Conservation (phyloP, 441 rosid species). For the Eruca vesicaria region DNA sequence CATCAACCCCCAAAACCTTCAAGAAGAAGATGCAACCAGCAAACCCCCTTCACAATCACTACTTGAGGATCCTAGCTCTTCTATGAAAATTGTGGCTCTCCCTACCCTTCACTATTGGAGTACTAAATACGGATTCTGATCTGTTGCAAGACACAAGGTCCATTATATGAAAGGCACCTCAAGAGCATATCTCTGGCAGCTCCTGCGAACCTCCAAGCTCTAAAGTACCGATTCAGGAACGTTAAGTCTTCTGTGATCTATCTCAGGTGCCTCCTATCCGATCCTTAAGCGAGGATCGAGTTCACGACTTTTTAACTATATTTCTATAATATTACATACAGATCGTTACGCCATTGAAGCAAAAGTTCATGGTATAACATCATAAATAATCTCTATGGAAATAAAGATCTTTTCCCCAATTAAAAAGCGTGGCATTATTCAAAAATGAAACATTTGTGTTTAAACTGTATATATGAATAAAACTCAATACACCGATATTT, state of each 20-base stretch:
- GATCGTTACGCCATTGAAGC: background rate
- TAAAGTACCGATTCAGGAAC: background rate
- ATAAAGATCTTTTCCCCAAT: background rate
- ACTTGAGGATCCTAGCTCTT: too few relatives aligned
- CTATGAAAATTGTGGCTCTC: too few relatives aligned
- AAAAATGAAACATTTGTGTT: conserved; percentile 21
- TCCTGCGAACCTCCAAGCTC: too few relatives aligned
- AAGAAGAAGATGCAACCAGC: too few relatives aligned
- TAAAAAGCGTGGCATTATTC: conserved; percentile 30
- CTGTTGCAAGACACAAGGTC: too few relatives aligned
- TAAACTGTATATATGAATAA: conserved; percentile 15
- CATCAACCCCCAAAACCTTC: too few relatives aligned
- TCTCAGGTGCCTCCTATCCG: background rate
- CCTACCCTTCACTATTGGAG: too few relatives aligned
- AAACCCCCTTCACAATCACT: too few relatives aligned
- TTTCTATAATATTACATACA: background rate
- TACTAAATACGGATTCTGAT: too few relatives aligned
- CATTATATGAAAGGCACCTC: too few relatives aligned
- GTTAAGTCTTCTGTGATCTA: background rate
- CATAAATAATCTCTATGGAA: background rate
- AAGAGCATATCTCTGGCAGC: too few relatives aligned
- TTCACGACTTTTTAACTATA: background rate
- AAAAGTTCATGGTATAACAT: background rate
- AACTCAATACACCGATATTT: conserved; percentile 29
- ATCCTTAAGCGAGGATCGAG: background rate